Base-by-base conservation (phyloP, 2,329 filamentous ascomycete species). In the Alternaria sp. region DNA sequence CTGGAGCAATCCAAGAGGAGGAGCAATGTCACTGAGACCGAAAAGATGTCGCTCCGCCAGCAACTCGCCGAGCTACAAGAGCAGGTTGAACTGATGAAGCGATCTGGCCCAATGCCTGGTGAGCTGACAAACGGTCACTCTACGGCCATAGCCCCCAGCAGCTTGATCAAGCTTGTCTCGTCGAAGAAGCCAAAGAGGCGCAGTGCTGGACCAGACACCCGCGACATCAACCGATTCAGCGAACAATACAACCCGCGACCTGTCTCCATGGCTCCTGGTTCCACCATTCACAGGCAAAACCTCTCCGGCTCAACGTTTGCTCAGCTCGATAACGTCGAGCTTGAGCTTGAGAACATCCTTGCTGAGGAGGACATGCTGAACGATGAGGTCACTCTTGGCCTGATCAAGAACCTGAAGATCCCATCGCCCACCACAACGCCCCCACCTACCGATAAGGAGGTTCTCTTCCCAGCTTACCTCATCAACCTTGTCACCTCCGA, bases 401-500 rank as follows among this genome's bases (percentile, higher is more conserved):
- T 99, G 65, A 98, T 99, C 80, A 90, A 91, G 77, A 97, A 97
- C 79, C 88, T 99, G 71, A 97, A 97, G 87, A 98, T 99, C 67
- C 96, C 96, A 19, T 90, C 91, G 11, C 95, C 96, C 49, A 92
- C 90, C 77, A 90, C 92, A 32, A 95, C 89, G 57, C 94, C 95
- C 19, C 91, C 94, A 57, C 95, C 96, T 11, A 97, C 93, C 17
- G 96, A 99, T 83, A 99, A 99, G 84, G 96, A 99, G 81, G 95
- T 99, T 21, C 86, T 99, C 56, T 99, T 99, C 90, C 96, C 96
- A 32, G 95, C 96, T 10, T 99, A 98, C 81, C 90, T 99, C 73
- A 99, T 99, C 85, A 99, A 99, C 81, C 87, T 99, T 65, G 96
- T 99, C 67, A 99, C 96, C 12, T 98, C 94, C 15, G 96, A 99